phyloP scores from a whole-genome alignment of 306 rosid genomes.

The Lotus japonicus region DNA sequence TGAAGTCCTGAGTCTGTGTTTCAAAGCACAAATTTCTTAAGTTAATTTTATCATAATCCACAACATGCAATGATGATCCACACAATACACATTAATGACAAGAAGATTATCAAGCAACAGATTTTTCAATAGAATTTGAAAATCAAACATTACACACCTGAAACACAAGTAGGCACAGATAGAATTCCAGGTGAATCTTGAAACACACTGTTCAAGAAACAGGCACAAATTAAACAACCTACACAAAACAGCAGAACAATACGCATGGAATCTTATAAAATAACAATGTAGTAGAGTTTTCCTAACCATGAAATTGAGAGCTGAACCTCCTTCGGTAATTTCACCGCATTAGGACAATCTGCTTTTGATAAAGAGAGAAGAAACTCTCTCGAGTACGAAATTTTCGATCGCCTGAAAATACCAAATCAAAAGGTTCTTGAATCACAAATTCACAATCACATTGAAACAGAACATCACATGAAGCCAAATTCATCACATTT shows the following conservation, averaged over 20 bases:
- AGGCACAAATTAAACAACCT: neutral
- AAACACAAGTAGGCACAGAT: slow-evolving; percentile 7
- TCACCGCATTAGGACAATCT: neutral
- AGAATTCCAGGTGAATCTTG: slow-evolving; percentile 8
- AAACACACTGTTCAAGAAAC: slow-evolving; percentile 28
- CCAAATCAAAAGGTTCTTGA: neutral
- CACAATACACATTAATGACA: neutral
- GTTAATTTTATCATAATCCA: neutral
- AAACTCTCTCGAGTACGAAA: slow-evolving; percentile 38
- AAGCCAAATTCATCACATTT: no score
- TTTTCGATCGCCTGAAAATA: slow-evolving; percentile 28
- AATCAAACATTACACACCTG: slow-evolving; percentile 24
- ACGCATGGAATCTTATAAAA: neutral
- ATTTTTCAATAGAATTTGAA: neutral
- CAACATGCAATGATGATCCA: neutral
- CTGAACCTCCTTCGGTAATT: slow-evolving; percentile 13
- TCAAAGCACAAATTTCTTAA: neutral
- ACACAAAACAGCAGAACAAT: neutral
- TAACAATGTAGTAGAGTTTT: neutral
- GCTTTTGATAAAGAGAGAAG: slow-evolving; percentile 34
- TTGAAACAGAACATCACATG: neutral
- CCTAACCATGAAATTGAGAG: slow-evolving; percentile 24
- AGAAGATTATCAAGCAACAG: neutral
- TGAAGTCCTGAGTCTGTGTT: slow-evolving; percentile 24
- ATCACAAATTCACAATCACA: slow-evolving; percentile 4